Conservation (phyloP, 139 green algal species). For the Auxenochlorella pyrenoidosa region DNA sequence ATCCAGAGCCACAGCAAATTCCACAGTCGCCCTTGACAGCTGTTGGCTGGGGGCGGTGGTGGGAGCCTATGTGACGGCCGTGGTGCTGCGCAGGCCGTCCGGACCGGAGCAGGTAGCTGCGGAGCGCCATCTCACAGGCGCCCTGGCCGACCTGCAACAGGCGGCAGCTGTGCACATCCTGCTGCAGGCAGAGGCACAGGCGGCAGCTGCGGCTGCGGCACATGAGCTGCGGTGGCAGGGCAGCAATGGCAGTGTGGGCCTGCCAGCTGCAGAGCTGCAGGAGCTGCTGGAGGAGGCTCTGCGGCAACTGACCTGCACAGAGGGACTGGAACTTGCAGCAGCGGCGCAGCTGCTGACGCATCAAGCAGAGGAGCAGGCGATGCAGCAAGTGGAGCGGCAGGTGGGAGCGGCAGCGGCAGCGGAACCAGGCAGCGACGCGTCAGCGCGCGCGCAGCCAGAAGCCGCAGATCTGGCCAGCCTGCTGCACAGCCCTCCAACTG, state of each 20-base stretch:
- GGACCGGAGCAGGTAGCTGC: neutral
- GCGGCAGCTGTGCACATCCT: neutral
- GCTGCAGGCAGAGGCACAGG: neutral
- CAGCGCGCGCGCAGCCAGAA: neutral
- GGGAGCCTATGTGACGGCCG: neutral
- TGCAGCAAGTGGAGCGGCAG: neutral
- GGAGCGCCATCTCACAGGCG: neutral
- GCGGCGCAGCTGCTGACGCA: constrained; percentile 29
- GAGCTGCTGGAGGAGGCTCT: constrained; percentile 11
- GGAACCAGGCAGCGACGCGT: neutral
- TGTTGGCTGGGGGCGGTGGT: constrained; percentile 8
- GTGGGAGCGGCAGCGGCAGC: neutral
- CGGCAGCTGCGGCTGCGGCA: neutral
- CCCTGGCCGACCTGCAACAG: neutral
- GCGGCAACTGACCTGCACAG: constrained; percentile 16
- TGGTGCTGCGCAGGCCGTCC: neutral
- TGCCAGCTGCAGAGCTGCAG: neutral
- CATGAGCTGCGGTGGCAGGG: neutral
- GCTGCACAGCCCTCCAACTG: neutral
- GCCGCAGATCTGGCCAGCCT: neutral
- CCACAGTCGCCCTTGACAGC: neutral
- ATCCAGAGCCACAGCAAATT: neutral
- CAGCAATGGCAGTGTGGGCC: neutral
- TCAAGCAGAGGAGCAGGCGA: neutral
- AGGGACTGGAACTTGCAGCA: constrained; percentile 8